phyloP scores from a whole-genome alignment of 495 filamentous ascomycete species.

The Hypoxylon lenormandii region DNA sequence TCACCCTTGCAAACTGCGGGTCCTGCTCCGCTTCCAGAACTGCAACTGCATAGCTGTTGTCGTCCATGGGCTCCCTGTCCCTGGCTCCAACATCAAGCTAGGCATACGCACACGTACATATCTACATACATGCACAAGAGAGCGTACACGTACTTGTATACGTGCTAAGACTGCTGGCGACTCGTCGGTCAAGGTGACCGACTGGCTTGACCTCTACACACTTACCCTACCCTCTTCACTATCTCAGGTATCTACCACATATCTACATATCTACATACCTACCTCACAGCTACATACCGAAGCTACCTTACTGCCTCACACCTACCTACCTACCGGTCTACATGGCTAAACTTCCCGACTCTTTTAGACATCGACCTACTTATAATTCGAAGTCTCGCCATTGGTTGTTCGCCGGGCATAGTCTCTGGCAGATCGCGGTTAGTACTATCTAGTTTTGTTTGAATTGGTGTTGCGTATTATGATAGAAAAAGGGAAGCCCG shows the following conservation, averaged over 20 bases:
- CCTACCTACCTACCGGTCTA: neutral
- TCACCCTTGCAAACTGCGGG: slow-evolving; percentile 42
- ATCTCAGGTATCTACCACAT: no score
- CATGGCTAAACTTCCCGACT: slow-evolving; percentile 16
- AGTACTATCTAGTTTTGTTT: slow-evolving; percentile 20
- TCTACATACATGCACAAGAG: neutral
- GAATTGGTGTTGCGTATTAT: slow-evolving; percentile 11
- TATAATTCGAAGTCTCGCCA: slow-evolving; percentile 7
- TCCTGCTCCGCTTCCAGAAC: slow-evolving; percentile 44
- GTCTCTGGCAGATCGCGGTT: slow-evolving; percentile 22
- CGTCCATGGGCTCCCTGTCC: slow-evolving; percentile 25
- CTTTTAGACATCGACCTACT: slow-evolving; percentile 20
- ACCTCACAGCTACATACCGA: no score
- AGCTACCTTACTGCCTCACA: no score
- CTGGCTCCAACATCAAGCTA: slow-evolving; percentile 35
- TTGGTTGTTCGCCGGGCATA: slow-evolving; percentile 26
- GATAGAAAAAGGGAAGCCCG: neutral
- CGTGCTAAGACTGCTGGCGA: no score
- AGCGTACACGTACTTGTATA: no score
- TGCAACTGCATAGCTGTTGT: slow-evolving; percentile 29
- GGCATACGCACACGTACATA: slow-evolving; percentile 23
- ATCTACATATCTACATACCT: no score
- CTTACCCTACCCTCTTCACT: no score
- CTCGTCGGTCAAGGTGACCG: no score
- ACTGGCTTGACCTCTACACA: no score